phyloP scores from a whole-genome alignment of 2,329 filamentous ascomycete genomes.

The Ophiocordyceps unilateralis region DNA sequence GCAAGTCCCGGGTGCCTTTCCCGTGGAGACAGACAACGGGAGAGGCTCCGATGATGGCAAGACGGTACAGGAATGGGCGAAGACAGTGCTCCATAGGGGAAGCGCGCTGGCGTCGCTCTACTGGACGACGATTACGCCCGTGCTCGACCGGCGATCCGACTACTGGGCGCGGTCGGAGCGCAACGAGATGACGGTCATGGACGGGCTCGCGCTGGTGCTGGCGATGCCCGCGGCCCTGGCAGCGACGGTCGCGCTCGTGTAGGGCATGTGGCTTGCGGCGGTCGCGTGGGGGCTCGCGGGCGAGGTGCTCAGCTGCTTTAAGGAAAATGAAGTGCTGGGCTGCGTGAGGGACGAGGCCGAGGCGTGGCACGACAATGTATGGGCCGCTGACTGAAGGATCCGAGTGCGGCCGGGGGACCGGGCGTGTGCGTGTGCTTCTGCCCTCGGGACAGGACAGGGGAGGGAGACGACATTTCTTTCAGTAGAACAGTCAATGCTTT shows the following conservation, averaged over 20 bases:
- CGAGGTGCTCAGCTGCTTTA: not conserved
- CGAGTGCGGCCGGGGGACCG: too few relatives aligned
- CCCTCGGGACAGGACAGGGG: too few relatives aligned
- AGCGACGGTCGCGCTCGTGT: slow-evolving; percentile 8
- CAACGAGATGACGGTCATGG: slow-evolving; percentile 8
- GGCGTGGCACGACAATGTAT: not conserved
- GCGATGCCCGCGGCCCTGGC: slow-evolving; percentile 11
- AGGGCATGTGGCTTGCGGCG: slow-evolving; percentile 10
- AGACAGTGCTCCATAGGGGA: too few relatives aligned
- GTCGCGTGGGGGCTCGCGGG: slow-evolving; percentile 5
- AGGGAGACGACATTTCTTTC: too few relatives aligned
- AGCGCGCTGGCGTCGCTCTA: slow-evolving; percentile 11
- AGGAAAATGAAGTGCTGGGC: not conserved
- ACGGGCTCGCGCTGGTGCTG: slow-evolving; percentile 10
- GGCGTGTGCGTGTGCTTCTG: too few relatives aligned
- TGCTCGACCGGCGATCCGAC: slow-evolving; percentile 20
- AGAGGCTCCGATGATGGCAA: not conserved
- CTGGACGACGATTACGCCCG: slow-evolving; percentile 19
- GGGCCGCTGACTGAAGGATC: not conserved
- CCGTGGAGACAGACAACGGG: not conserved
- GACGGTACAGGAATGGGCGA: not conserved
- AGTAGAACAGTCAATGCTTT: too few relatives aligned
- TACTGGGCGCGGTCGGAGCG: slow-evolving; percentile 13
- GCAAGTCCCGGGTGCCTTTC: slow-evolving; percentile 11
- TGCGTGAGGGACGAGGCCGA: not conserved